phyloP scores from a whole-genome alignment of 345 rosid genomes.

The Mercurialis annua region DNA sequence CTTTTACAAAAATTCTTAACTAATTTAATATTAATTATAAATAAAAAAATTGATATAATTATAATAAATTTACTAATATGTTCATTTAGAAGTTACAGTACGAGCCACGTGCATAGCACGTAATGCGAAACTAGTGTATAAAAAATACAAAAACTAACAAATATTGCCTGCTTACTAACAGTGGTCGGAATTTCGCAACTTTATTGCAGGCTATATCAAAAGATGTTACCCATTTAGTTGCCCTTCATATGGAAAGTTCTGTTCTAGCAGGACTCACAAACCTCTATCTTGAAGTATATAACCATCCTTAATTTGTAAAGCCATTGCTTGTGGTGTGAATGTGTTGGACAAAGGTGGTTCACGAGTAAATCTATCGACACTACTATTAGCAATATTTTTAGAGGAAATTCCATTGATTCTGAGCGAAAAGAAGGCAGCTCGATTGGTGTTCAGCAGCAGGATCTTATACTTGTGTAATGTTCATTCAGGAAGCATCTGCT shows the following conservation, averaged over 20 bases:
- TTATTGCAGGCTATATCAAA: constrained; percentile 53
- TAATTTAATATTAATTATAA: too few species aligned
- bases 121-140: too few species aligned
- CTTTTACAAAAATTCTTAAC: too few species aligned
- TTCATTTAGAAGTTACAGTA: too few species aligned
- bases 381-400: constrained; percentile 32
- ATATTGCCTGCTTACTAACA: constrained; percentile 52
- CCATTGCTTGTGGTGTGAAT: constrained; percentile 25
- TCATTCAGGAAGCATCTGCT: constrained; percentile 34
- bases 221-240: constrained; percentile 39
- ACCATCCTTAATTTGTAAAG: constrained; percentile 39
- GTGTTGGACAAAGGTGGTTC: constrained; percentile 21
- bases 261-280: constrained; percentile 37
- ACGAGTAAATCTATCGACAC: constrained; percentile 39
- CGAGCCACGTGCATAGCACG: too few species aligned
- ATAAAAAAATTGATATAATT: too few species aligned
- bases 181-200: constrained; percentile 57
- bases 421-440: constrained; percentile 17
- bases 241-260: constrained; percentile 48
- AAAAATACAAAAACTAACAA: too few species aligned
- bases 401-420: constrained; percentile 12
- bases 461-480: constrained; percentile 25
- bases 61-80: too few species aligned
- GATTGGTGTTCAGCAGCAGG: constrained; percentile 25
- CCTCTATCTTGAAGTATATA: constrained; percentile 43